Evolutionary conservation across 176 grass and related monocot species (phyloP), one percentile per base, ranked within the genome.

Genomic region (Cenchrus americanus): DNA sequence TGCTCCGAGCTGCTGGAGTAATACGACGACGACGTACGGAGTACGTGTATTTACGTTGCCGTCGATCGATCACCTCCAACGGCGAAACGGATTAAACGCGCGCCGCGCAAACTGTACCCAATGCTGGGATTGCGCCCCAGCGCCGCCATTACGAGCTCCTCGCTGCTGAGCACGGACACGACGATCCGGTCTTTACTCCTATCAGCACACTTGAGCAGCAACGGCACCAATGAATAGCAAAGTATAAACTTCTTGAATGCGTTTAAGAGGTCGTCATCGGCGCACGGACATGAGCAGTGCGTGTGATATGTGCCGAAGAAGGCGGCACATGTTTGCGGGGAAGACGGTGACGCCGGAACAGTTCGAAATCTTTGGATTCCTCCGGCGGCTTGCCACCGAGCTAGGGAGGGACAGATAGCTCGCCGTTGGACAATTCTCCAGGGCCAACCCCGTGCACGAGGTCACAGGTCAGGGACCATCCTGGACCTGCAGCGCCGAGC

Each of bases 211-310:
- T 37, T 37, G 34, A 14, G 0, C 0, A 57, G 18, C 72, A 9
- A 12, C 61, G 52, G 5, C 19, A 41, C 21, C 53, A 30, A 17
- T 79, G 63, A 88, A 83, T 51, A 83, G 69, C 66, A 9, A 70
- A 6, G 23, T 2, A 37, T 37, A 37, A 37, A 37, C 34, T 37
- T 37, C 3, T 37, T 37, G 34, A 37, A 37, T 37, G 34, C 34
- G 34, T 37, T 37, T 37, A 53, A n/a, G 32, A 49, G 48, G 48
- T 3, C 12, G 48, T 1, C 1, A 2, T 52, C 50, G 50, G 11
- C 26, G 8, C 18, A 2, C 19, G 9, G 11, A 1, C 65, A 10
- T 42, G 65, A 1, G 34, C 34, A 37, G 40, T 42, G 42, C 44
- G 84, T 42, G 47, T 48, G 83, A 27, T n/a, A n/a, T n/a, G 24